Conservation (phyloP, 345 rosid species). For the Aurinia saxatilis region DNA sequence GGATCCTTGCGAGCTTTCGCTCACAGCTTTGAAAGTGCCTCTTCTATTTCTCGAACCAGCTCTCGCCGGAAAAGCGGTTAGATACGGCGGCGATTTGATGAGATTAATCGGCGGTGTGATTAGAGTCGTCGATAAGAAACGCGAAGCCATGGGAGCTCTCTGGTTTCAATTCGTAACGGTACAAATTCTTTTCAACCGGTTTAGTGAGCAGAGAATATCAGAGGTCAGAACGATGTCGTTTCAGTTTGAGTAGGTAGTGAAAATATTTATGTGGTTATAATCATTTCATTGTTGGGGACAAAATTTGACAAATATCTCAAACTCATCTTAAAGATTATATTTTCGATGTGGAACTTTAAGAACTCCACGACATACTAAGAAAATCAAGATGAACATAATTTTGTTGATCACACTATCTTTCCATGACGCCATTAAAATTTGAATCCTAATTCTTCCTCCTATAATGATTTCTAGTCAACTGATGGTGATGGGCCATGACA, state of each 20-base stretch:
- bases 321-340: no score
- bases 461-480: no score
- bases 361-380: no score
- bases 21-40: slow-evolving; percentile 35
- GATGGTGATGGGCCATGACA: no score
- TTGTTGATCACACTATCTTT: no score
- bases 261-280: background rate
- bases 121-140: slow-evolving; percentile 30
- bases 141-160: slow-evolving; percentile 31
- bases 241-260: background rate
- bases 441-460: no score
- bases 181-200: background rate
- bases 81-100: background rate
- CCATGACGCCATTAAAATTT: no score
- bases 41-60: slow-evolving; percentile 1
- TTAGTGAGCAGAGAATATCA: background rate
- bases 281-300: background rate
- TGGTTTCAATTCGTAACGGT: background rate
- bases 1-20: slow-evolving; percentile 46
- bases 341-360: no score
- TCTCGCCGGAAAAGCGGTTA: background rate
- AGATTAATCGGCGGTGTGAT: slow-evolving; percentile 6
- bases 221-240: background rate
- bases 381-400: no score
- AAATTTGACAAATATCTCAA: background rate